These are phyloP conservation scores for Oryza nivara DNA, from an alignment of 176 grass and related monocot species.

Conservation along the genomic window DNA sequence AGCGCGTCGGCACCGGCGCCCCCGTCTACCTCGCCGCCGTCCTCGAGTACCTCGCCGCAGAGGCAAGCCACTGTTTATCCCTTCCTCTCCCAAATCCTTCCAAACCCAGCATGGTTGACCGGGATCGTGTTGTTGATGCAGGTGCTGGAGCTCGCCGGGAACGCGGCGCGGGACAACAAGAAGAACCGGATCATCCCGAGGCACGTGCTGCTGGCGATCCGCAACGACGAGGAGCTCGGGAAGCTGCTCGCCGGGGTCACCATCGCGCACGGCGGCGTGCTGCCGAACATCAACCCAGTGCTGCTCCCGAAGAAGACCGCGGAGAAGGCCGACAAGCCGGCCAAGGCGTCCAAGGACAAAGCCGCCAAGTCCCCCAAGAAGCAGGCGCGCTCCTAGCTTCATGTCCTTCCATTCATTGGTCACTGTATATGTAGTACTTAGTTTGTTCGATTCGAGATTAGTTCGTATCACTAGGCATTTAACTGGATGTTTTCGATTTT, in stretches of 20 bases:
- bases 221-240: constrained; percentile 62
- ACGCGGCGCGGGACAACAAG: constrained; percentile 86
- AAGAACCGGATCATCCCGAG: constrained; percentile 78
- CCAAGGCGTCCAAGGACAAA: too few relatives aligned
- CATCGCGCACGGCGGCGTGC: constrained; percentile 77
- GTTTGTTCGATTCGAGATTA: too few relatives aligned
- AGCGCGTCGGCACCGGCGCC: constrained; percentile 60
- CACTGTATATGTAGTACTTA: too few relatives aligned
- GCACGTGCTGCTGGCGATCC: constrained; percentile 57
- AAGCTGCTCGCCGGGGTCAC: constrained; percentile 71
- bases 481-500: too few relatives aligned
- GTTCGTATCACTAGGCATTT: too few relatives aligned
- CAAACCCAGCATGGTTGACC: background rate
- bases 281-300: constrained; percentile 84
- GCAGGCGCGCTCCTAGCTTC: background rate
- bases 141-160: constrained; percentile 76
- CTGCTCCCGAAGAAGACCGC: constrained; percentile 69
- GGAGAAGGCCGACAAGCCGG: too few relatives aligned
- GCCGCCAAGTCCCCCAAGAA: too few relatives aligned
- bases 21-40: constrained; percentile 82
- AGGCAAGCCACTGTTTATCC: constrained; percentile 14
- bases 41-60: constrained; percentile 82
- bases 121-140: background rate
- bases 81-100: too few relatives aligned
- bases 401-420: too few relatives aligned